phyloP scores from a whole-genome alignment of 192 early-diverging fungal genomes.

The Borealophlyctis nickersoniae region DNA sequence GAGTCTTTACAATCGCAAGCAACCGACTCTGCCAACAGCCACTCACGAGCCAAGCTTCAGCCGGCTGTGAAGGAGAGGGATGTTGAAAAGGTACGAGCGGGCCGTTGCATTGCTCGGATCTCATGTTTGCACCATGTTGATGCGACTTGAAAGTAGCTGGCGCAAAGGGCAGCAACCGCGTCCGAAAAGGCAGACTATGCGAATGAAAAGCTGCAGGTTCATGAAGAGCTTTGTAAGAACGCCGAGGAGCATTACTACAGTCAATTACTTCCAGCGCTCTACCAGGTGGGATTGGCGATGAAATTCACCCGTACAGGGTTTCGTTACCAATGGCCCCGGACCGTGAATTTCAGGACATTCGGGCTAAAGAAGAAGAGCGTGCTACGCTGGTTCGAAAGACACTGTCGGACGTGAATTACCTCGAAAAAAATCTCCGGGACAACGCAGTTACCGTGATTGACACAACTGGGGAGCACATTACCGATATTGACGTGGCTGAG shows the following conservation, averaged over 20 bases:
- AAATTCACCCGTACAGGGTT: conserved; percentile 4
- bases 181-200: conserved; percentile 36
- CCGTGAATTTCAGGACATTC: conserved; percentile 7
- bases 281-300: conserved; percentile 23
- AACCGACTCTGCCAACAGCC: conserved; percentile 27
- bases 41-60: conserved; percentile 20
- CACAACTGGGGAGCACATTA: conserved; percentile 20
- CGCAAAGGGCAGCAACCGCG: conserved; percentile 25
- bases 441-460: conserved; percentile 20
- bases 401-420: conserved; percentile 27
- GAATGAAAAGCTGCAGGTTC: conserved; percentile 37
- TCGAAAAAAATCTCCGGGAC: conserved; percentile 34
- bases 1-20: conserved; percentile 21
- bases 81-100: conserved; percentile 32
- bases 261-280: conserved; percentile 32
- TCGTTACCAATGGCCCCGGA: neutral
- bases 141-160: conserved; percentile 26
- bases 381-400: conserved; percentile 23
- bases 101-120: neutral
- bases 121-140: neutral
- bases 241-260: conserved; percentile 42
- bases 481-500: conserved; percentile 24
- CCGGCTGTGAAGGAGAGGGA: conserved; percentile 31
- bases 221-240: conserved; percentile 32
- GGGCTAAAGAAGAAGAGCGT: conserved; percentile 11